A percentile compares a stretch with the other conserved stretches of the same genome.
phyloP scores from a whole-genome alignment of 768 basidiomycete genomes.

The Suillus paluster region DNA sequence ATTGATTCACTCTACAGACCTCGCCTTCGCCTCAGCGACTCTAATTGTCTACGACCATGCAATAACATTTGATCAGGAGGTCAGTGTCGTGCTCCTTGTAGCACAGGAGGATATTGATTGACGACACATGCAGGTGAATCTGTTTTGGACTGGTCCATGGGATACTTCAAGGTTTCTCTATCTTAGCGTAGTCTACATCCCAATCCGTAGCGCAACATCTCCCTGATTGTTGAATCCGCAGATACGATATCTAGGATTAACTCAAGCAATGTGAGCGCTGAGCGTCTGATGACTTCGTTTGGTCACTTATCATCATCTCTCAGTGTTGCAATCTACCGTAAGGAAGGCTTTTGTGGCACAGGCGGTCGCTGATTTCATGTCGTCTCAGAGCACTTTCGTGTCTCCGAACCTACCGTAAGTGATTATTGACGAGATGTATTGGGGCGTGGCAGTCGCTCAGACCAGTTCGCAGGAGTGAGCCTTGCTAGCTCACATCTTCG shows the following conservation, averaged over 20 bases:
- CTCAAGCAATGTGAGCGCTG: constrained; percentile 7
- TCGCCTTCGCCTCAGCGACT: constrained; percentile 1
- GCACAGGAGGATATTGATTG: not conserved
- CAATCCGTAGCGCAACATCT: not conserved
- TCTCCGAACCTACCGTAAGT: constrained; percentile 1
- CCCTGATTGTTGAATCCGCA: not conserved
- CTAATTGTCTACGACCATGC: constrained; percentile 16
- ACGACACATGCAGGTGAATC: constrained; percentile 5
- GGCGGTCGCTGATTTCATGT: not conserved
- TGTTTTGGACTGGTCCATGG: constrained; percentile 12
- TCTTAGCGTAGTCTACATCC: constrained; percentile 9
- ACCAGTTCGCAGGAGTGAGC: constrained; percentile 9
- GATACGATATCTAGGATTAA: constrained; percentile 14
- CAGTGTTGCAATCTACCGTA: not conserved
- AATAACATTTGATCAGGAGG: constrained; percentile 15
- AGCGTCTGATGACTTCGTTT: not conserved
- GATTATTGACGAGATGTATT: too few species aligned
- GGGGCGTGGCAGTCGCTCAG: not conserved
- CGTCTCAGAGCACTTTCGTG: constrained; percentile 1
- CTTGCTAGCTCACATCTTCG: not conserved
- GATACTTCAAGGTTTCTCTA: constrained; percentile 14
- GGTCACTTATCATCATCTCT: not conserved
- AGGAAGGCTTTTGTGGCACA: not conserved
- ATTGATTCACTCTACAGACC: not conserved
- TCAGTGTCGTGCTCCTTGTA: not conserved